phyloP scores from a whole-genome alignment of 495 filamentous ascomycete species.

The Tuber umbilicatum region DNA sequence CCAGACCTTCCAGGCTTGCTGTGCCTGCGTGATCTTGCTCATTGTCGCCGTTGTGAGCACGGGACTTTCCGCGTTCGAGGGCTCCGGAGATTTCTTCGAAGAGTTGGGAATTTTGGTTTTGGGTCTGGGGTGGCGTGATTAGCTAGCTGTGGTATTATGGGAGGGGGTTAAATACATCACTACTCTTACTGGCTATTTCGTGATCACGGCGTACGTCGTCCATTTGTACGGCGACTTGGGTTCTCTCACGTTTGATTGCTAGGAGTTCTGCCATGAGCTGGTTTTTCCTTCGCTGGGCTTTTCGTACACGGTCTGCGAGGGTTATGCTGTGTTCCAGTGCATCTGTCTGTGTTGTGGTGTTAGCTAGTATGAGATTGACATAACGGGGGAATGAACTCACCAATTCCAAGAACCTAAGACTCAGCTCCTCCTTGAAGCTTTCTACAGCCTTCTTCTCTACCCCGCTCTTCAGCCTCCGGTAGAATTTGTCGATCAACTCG shows the following conservation, averaged over 20 bases:
- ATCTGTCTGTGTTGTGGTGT: conserved; percentile 27
- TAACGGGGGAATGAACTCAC: conserved; percentile 15
- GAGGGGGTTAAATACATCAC: conserved; percentile 23
- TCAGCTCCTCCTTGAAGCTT: conserved; percentile 36
- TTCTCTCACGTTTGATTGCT: conserved; percentile 21
- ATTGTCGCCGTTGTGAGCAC: background rate
- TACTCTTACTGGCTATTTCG: conserved; percentile 21
- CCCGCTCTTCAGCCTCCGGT: conserved; percentile 16
- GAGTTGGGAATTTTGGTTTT: conserved; percentile 24
- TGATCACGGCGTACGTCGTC: conserved; percentile 35
- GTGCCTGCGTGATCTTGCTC: conserved; percentile 1
- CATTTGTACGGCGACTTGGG: conserved; percentile 29
- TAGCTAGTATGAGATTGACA: background rate
- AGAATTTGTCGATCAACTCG: conserved; percentile 30
- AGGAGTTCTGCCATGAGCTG: conserved; percentile 32
- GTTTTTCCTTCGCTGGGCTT: conserved; percentile 27
- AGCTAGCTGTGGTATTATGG: background rate
- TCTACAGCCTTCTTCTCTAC: conserved; percentile 26
- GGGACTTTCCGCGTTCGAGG: conserved; percentile 32
- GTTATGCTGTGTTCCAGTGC: conserved; percentile 29
- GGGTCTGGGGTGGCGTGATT: conserved; percentile 17
- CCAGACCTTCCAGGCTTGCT: conserved; percentile 19
- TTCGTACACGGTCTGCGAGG: conserved; percentile 16
- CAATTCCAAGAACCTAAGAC: conserved; percentile 28
- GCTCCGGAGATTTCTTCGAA: conserved; percentile 36